phyloP scores from a whole-genome alignment of 73 alveolate species.

The Paramecium biaurelia region DNA sequence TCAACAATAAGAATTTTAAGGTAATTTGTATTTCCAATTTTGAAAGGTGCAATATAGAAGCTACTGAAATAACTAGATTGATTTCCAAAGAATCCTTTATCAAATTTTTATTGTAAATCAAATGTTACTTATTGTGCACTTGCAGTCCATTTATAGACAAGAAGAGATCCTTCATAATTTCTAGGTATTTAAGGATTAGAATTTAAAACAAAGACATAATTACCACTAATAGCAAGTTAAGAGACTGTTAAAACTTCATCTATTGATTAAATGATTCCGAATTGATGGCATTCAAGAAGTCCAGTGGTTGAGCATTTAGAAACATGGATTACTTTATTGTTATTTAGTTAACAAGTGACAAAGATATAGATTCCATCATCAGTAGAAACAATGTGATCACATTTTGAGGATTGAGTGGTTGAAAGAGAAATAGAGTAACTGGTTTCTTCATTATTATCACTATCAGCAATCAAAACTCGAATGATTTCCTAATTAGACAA shows the following conservation, averaged over 20 bases:
- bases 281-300: background rate
- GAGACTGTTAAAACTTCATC: background rate
- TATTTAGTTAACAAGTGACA: background rate
- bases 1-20: background rate
- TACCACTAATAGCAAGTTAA: background rate
- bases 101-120: background rate
- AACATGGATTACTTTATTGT: background rate
- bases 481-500: background rate
- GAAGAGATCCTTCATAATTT: background rate
- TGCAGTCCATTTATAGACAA: background rate
- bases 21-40: background rate
- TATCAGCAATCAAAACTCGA: background rate
- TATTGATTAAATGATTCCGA: background rate
- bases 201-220: background rate
- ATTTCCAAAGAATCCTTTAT: background rate
- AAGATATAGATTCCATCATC: background rate
- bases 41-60: background rate
- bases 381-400: background rate
- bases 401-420: background rate
- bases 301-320: background rate
- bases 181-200: background rate
- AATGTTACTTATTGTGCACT: background rate
- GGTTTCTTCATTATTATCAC: background rate
- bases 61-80: background rate
- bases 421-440: background rate